Evolutionary conservation across 2,329 filamentous ascomycete species (phyloP).

Genomic region (Byssoonygena ceratinophila): DNA sequence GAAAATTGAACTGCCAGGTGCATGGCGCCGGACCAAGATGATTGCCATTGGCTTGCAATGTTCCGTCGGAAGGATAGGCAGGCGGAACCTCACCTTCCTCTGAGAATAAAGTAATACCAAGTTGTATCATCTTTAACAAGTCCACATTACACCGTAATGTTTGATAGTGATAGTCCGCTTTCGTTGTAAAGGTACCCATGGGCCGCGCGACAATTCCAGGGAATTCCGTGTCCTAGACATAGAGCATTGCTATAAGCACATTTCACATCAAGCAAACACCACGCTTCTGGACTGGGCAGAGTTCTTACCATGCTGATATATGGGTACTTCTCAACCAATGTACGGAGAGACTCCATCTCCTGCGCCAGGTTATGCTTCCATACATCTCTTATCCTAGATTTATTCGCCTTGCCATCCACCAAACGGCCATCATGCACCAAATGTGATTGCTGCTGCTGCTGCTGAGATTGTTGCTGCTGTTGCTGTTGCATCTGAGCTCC

Average conservation of each 20-base stretch:
- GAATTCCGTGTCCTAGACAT: conserved; percentile 79
- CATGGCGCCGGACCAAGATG: conserved; percentile 58
- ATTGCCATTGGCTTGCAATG: conserved; percentile 42
- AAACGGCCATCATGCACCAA: conserved; percentile 42
- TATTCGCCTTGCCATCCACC: conserved; percentile 49
- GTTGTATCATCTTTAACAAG: conserved; percentile 92
- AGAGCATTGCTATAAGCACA: conserved; percentile 17
- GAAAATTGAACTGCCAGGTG: conserved; percentile 99
- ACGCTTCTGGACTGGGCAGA: conserved; percentile 9
- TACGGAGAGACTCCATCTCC: conserved; percentile 76
- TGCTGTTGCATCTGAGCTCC: conserved; percentile 52
- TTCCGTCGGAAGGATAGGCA: conserved; percentile 49
- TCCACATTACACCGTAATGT: conserved; percentile 95
- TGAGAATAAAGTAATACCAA: conserved; percentile 88
- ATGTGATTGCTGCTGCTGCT: conserved; percentile 36
- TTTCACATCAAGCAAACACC: not conserved
- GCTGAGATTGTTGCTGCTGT: conserved; percentile 49
- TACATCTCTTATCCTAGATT: conserved; percentile 83
- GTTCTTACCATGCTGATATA: conserved; percentile 89
- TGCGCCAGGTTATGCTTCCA: conserved; percentile 87
- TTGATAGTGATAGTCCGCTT: conserved; percentile 98
- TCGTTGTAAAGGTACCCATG: conserved; percentile 87
- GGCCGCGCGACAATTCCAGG: conserved; percentile 93
- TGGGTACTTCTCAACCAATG: conserved; percentile 78
- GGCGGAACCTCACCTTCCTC: conserved; percentile 79